Base-by-base conservation (phyloP, 495 filamentous ascomycete species). In the Penicillium antarcticum region DNA sequence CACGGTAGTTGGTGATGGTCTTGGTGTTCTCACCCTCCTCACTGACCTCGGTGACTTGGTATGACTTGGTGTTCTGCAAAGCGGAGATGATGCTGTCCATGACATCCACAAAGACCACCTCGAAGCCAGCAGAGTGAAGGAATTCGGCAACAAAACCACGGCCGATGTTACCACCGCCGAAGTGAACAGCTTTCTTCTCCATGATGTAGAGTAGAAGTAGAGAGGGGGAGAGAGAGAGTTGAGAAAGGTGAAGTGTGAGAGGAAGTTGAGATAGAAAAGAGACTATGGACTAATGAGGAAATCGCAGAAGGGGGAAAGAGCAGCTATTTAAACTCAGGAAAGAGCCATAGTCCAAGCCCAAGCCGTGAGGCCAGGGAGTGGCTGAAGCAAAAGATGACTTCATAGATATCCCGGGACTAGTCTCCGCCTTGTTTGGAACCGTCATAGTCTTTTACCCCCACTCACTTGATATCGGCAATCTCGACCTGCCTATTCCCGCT, bases 91-190 rank as follows among this genome's bases (percentile, higher is more conserved):
- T 70, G 35, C 62, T 72, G 58, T 89, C 87, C 70, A 91, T 84
- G 56, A 97, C 89, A 79, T 98, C 94, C 68, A 92, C 84, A 67
- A 98, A 97, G 73, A 96, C 78, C 58, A 98, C 91, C 62, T 96
- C 87, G 61, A 91, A 97, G 60, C 88, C 73, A 11, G 73, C 70
- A n/a, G 62, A 54, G 72, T 95, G 86, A 41, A 97, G 83, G 75
- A 97, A 83, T 53, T 85, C 83, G 45, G 80, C 83, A 21, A 87
- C 82, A 48, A 83, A 83, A 57, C 81, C 80, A 62, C 82, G 80
- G 63, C 84, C 83, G 69, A 96, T 96, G 79, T 96, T 96, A 61
- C 91, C 91, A 63, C 91, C 91, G 51, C 91, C 91, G 60, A 96
- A 96, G 72, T 96, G 91, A 60, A 96, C 81, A 45, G 89, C 90